Evolutionary conservation across 169 alveolate species (phyloP), one percentile per base, ranked within the genome.

Genomic region (Plasmodium vinckei): DNA sequence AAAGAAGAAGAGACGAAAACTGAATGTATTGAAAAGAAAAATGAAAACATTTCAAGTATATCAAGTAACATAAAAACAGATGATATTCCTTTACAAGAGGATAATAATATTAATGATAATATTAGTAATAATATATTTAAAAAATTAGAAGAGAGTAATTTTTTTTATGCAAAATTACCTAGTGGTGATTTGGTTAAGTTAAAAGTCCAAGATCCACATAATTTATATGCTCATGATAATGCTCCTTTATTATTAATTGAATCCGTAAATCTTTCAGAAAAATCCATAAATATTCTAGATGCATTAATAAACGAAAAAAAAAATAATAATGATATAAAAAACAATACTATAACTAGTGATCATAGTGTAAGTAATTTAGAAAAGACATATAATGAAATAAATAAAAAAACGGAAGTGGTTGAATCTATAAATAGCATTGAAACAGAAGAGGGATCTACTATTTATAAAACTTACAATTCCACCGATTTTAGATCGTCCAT

Each of bases 131-230:
- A 67, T 42, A 19, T 59, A 56, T 82, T 82, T 46, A 69, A 68
- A 51, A 68, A 69, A 70, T 56, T 86, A 12, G 91, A 17, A 59
- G 75, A 57, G 39, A 70, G 44, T 17, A 27, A 61, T 10, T 86
- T 68, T 71, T 68, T 86, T 70, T 86, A 86, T 51, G 91, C 77
- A 27, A 86, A 86, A 70, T 86, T 86, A 51, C 87, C 87, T 17
- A 86, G 79, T 86, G 91, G 91, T 3, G 79, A 86, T 69, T 46
- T 86, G 54, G 57, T 86, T 47, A 86, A 86, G 64, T 47, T 86
- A 70, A 86, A 86, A 69, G 44, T 86, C n/a, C 60, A 71, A 4
- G 77, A 86, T 10, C 17, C 87, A 5, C 7, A 33, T 9, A 56
- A 57, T 27, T 27, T 23, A 53, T 56, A 69, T 27, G 46, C 87